These are phyloP conservation scores for Zymoseptoria brevis DNA, from an alignment of 2,329 filamentous ascomycete genomes.

Conservation along the genomic window DNA sequence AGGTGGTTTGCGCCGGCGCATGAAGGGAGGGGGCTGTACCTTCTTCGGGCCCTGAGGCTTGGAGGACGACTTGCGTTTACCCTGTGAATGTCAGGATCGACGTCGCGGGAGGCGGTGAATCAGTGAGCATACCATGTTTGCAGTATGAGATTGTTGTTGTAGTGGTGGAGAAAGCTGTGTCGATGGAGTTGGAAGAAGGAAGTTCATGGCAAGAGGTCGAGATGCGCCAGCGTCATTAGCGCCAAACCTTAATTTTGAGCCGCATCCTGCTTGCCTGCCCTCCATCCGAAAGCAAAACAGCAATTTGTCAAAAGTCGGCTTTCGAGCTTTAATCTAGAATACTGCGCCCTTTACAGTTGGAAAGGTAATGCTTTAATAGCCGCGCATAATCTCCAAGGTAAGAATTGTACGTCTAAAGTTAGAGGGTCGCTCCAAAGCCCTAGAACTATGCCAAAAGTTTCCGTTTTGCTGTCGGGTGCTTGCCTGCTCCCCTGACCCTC, in stretches of 20 bases:
- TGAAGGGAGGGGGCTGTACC: slow-evolving; percentile 41
- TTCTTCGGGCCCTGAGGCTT: slow-evolving; percentile 76
- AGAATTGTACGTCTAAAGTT: too few relatives aligned
- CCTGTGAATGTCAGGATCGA: slow-evolving; percentile 38
- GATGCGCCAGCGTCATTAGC: neutral
- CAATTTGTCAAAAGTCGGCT: too few relatives aligned
- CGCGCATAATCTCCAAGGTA: too few relatives aligned
- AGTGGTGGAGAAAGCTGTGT: neutral
- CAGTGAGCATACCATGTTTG: slow-evolving; percentile 6
- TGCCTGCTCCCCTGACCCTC: too few relatives aligned
- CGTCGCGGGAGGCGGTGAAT: neutral
- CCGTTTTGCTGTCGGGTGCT: too few relatives aligned
- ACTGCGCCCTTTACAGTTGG: too few relatives aligned
- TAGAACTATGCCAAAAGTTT: too few relatives aligned
- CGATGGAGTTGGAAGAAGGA: neutral
- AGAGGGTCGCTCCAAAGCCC: too few relatives aligned
- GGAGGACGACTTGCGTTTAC: slow-evolving; percentile 80
- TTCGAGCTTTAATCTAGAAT: too few relatives aligned
- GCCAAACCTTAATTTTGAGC: neutral
- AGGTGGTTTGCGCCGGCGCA: neutral
- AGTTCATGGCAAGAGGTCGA: neutral
- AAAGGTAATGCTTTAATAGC: too few relatives aligned
- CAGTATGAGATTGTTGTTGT: neutral
- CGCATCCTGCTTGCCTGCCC: neutral
- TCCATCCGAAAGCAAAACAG: too few relatives aligned